Conservation (phyloP, 108 stramenopile species). For the Aurantiochytrium sp. region DNA sequence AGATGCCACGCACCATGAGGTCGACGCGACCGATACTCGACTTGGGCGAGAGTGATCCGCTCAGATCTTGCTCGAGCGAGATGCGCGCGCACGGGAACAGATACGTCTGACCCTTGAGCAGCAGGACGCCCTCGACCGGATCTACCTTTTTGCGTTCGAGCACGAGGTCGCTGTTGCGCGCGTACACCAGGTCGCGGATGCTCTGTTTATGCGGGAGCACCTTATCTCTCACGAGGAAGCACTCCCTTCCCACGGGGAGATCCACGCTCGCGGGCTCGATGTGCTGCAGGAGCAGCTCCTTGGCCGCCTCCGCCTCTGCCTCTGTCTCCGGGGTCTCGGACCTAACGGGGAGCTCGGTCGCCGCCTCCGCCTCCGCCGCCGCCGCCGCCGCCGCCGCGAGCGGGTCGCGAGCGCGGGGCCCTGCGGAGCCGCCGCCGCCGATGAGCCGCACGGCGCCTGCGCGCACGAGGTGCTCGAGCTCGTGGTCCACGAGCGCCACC, state of each 20-base stretch:
- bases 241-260: background rate
- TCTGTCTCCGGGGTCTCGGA: background rate
- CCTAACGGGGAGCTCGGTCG: background rate
- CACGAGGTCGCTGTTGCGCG: background rate
- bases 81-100: background rate
- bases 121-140: background rate
- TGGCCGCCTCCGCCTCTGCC: background rate
- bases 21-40: constrained; percentile 7
- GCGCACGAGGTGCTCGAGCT: background rate
- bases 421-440: background rate
- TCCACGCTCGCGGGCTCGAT: constrained; percentile 4
- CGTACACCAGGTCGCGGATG: background rate
- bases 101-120: background rate
- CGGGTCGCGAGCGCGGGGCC: background rate
- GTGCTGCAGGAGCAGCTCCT: background rate
- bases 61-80: background rate
- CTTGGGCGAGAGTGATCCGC: background rate
- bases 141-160: background rate
- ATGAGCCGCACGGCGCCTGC: background rate
- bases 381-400: background rate
- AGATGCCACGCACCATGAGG: constrained; percentile 7
- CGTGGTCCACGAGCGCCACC: background rate
- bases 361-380: no score
- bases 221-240: background rate
- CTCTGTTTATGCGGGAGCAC: background rate